phyloP scores from a whole-genome alignment of 164 flowering plant genomes.

The Houttuynia cordata region DNA sequence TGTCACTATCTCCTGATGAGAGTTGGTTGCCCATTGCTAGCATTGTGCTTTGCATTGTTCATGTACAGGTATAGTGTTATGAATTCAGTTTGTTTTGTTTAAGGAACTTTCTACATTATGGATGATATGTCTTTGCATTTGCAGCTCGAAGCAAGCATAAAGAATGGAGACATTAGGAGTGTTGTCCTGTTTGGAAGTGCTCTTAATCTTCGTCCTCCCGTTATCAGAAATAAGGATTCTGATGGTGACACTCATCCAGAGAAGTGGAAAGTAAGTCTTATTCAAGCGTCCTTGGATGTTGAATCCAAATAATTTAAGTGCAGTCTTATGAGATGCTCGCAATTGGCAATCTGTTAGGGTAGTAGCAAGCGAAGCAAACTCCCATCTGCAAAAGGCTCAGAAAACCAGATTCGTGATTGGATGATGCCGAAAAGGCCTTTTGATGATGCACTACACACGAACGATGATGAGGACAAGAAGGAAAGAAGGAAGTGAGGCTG shows the following conservation, averaged over 20 bases:
- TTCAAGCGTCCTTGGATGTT: constrained; percentile 22
- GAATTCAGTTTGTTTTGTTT: background rate
- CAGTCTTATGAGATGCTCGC: background rate
- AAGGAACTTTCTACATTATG: background rate
- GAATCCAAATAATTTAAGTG: background rate
- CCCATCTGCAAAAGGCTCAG: constrained; percentile 32
- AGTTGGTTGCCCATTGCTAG: constrained; percentile 94
- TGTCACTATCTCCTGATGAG: constrained; percentile 83
- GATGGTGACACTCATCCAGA: constrained; percentile 12
- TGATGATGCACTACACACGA: constrained; percentile 17
- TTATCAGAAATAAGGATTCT: constrained; percentile 21
- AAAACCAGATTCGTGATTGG: constrained; percentile 32
- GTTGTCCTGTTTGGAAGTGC: constrained; percentile 41
- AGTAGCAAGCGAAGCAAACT: constrained; percentile 13
- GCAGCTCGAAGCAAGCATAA: constrained; percentile 85
- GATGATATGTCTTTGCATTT: background rate
- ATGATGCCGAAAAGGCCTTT: constrained; percentile 18
- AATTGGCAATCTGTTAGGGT: constrained; percentile 10
- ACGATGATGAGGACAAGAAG: constrained; percentile 24
- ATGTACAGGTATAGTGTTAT: constrained; percentile 51
- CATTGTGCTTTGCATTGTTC: constrained; percentile 70
- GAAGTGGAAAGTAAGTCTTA: background rate
- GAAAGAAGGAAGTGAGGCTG: constrained; percentile 9
- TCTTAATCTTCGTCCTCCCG: constrained; percentile 20
- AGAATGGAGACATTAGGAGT: constrained; percentile 63